Base-by-base conservation (phyloP, 192 early-diverging fungal genomes). In the Linnemannia hyalina region DNA sequence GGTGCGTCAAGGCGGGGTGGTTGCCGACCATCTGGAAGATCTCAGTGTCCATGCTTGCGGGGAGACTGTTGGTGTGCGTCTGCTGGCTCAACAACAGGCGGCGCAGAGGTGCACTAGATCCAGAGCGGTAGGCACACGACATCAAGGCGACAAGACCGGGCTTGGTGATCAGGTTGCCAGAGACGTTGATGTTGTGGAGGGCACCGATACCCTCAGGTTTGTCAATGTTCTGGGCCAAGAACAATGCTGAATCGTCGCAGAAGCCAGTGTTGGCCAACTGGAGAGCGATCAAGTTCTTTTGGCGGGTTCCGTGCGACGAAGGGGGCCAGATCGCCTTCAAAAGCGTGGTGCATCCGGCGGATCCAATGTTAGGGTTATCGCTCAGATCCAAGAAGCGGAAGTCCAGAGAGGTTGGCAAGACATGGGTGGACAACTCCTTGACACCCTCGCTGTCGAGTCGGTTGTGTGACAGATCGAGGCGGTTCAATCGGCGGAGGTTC, bases 241-340 rank as follows among this genome's bases (percentile, higher is more conserved):
- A 26, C n/a, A 52, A 63, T 13, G 79, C 84, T 3, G 84, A 70
- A 35, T 80, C 78, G 32, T 86, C 84, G 8, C 70, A 77, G 42
- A 86, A 81, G 4, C 84, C 84, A 6, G 84, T 86, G 72, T 86
- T 86, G 65, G 78, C 71, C 40, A 86, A 22, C 13, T 74, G 69
- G 38, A 86, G 76, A 4, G 75, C 42, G 18, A 73, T 52, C 52
- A 86, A 26, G 11, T 76, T 26, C 54, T 80, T 80, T n/a, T 78
- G 75, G 23, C 26, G 65, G 35, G 75, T 76, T 18, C 65, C 42
- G 41, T 74, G 80, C 3, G 71, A 77, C 16, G 84, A 75, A 5
- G 46, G 15, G 15, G 84, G 84, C 84, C 84, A 86, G 71, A 86
- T 80, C 52, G 76, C 60, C 1, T 86, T 76, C 42, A 86, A n/a